Conservation (phyloP, 2,329 filamentous ascomycete genomes). For the Kalaharituber pfeilii region DNA sequence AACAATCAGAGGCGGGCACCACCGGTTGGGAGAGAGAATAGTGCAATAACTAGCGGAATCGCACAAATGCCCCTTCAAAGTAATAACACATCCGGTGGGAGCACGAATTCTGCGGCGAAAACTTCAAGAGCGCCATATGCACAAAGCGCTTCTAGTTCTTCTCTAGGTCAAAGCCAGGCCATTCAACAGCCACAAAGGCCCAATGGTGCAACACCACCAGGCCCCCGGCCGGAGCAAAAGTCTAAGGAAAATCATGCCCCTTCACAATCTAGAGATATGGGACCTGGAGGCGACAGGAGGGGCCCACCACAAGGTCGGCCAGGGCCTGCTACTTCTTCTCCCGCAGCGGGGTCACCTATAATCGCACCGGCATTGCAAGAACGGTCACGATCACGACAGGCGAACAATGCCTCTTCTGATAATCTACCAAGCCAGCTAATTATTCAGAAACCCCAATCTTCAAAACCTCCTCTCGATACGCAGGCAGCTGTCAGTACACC, state of each 20-base stretch:
- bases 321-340: not conserved
- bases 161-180: too few relatives aligned
- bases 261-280: constrained; percentile 3
- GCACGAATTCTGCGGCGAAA: constrained; percentile 31
- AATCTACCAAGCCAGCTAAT: not conserved
- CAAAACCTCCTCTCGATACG: constrained; percentile 6
- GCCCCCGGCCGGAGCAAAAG: constrained; percentile 19
- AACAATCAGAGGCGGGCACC: constrained; percentile 8
- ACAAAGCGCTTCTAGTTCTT: constrained; percentile 38
- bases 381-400: constrained; percentile 20
- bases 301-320: constrained; percentile 1
- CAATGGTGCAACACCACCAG: constrained; percentile 12
- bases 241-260: constrained; percentile 16
- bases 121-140: not conserved
- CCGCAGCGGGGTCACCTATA: not conserved
- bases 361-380: constrained; percentile 11
- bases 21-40: constrained; percentile 26
- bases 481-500: not conserved
- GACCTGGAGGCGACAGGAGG: constrained; percentile 10
- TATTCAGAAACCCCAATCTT: constrained; percentile 3
- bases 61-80: constrained; percentile 10
- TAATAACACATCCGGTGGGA: constrained; percentile 19
- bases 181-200: constrained; percentile 40
- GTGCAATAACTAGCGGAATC: constrained; percentile 1
- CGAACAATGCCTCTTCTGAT: not conserved